These are phyloP conservation scores for Hypoxylon intermedium DNA, from an alignment of 495 filamentous ascomycete species.

Conservation along the genomic window DNA sequence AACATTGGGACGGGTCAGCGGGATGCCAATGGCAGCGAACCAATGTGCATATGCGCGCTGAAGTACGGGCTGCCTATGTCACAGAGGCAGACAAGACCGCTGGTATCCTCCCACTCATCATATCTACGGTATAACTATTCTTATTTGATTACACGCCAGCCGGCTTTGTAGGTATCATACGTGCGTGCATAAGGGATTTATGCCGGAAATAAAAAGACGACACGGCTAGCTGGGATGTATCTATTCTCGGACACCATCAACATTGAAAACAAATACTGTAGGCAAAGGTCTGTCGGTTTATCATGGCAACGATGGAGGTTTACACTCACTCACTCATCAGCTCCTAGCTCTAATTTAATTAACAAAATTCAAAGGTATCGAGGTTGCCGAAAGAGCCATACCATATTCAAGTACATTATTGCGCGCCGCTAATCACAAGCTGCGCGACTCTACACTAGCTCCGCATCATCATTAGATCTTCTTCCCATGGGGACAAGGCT, in stretches of 20 bases:
- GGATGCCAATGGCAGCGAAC: slow-evolving; percentile 20
- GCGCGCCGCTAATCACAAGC: slow-evolving; percentile 25
- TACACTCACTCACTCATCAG: slow-evolving; percentile 1
- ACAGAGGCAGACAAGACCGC: slow-evolving; percentile 2
- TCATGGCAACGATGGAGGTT: background rate
- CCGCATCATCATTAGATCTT: too few relatives aligned
- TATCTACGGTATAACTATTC: background rate
- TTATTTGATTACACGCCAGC: slow-evolving; percentile 2
- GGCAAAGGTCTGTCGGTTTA: too few relatives aligned
- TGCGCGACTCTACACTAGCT: slow-evolving; percentile 29
- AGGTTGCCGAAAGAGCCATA: too few relatives aligned
- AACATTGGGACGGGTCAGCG: slow-evolving; percentile 21
- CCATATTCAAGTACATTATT: slow-evolving; percentile 3
- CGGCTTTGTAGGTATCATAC: slow-evolving; percentile 5
- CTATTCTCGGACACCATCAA: slow-evolving; percentile 5
- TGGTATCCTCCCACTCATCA: slow-evolving; percentile 3
- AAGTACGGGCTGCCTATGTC: slow-evolving; percentile 17
- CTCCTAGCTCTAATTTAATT: background rate
- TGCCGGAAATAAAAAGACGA: slow-evolving; percentile 3
- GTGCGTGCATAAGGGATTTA: background rate
- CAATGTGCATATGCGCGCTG: slow-evolving; percentile 21
- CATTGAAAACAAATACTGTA: slow-evolving; percentile 6
- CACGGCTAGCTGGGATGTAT: background rate
- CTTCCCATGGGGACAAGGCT: slow-evolving; percentile 19
- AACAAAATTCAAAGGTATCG: too few relatives aligned